Base-by-base conservation (phyloP, 148 eudicot species). In the Cornus kousa region DNA sequence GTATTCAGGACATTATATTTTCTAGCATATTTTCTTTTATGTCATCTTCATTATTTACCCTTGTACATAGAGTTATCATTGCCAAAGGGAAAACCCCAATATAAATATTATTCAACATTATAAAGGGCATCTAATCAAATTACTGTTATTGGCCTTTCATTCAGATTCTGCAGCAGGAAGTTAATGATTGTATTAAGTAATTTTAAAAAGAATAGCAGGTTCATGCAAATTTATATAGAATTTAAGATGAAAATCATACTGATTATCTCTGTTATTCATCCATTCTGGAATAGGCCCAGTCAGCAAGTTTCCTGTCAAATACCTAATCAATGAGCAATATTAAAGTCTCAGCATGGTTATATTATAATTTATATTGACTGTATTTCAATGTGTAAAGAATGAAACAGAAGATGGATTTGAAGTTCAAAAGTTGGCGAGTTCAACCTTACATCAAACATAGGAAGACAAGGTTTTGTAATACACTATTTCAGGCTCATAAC, bases 281-380 rank as follows among this genome's bases (percentile, higher is more conserved):
- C 94, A 91, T 1, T 48, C 74, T 72, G 88, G 91, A 79, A 91
- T 82, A 3, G 77, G 82, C 68, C 94, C 92, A 73, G 79, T 79
- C 39, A 89, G 87, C 43, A 69, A 74, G 84, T 91, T 91, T 78
- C 83, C 83, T 68, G 91, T 83, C 70, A 91, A 70, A 76, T 82
- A 89, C 88, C 94, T 88, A 77, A 68, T 59, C 79, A 78, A 39
- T 53, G 16, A 68, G 75, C n/a, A 31, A 53, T 20, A 53, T 14
- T n/a, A 28, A 28, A 55, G 17, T 28, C n/a, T 50, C 37, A 67
- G 3, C 22, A 12, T 55, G 55, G 22, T 53, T 50, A 28, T 6
- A 28, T 17, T 16, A 5, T 5, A 14, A 73, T 31, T 53, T 53
- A 73, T 9, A 53, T 31, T 53, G 75, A 7, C 8, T 50, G 8